These are phyloP conservation scores for Boletus tylopilopsis DNA, from an alignment of 768 basidiomycete species.

Conservation along the genomic window DNA sequence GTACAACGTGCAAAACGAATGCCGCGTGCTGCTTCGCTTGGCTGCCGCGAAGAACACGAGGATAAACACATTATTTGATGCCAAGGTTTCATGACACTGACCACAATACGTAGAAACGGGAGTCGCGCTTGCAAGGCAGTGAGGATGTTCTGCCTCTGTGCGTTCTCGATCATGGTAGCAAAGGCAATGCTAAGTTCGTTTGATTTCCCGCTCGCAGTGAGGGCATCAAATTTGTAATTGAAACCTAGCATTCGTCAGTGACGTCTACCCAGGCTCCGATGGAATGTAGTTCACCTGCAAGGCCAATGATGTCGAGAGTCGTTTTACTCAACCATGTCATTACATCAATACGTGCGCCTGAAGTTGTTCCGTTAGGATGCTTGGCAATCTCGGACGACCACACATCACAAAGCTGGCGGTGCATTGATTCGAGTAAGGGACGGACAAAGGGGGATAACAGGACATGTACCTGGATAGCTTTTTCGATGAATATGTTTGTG, in stretches of 20 bases:
- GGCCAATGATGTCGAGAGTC: slow-evolving; percentile 40
- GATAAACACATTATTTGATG: too few species aligned
- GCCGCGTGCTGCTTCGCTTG: slow-evolving; percentile 13
- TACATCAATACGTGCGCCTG: slow-evolving; percentile 25
- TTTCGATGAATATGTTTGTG: slow-evolving; percentile 56
- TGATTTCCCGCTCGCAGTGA: slow-evolving; percentile 22
- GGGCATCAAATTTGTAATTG: slow-evolving; percentile 33
- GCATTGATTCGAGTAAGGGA: background rate
- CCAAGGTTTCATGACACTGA: slow-evolving; percentile 20
- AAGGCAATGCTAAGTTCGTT: slow-evolving; percentile 36
- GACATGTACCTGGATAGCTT: slow-evolving; percentile 43
- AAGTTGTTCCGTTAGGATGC: slow-evolving; percentile 16
- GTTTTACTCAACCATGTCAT: slow-evolving; percentile 30
- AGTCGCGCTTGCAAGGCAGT: slow-evolving; percentile 33
- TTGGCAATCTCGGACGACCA: slow-evolving; percentile 34
- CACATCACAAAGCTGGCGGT: slow-evolving; percentile 48
- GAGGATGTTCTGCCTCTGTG: slow-evolving; percentile 13
- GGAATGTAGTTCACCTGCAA: slow-evolving; percentile 28
- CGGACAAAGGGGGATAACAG: background rate
- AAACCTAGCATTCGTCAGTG: slow-evolving; percentile 24
- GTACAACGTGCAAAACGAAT: slow-evolving; percentile 31
- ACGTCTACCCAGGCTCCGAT: too few species aligned
- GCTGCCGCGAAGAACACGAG: slow-evolving; percentile 14
- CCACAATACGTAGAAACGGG: slow-evolving; percentile 39
- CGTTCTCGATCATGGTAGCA: slow-evolving; percentile 17